phyloP scores from a whole-genome alignment of 768 basidiomycete genomes.

The Leccinum sublutescens region DNA sequence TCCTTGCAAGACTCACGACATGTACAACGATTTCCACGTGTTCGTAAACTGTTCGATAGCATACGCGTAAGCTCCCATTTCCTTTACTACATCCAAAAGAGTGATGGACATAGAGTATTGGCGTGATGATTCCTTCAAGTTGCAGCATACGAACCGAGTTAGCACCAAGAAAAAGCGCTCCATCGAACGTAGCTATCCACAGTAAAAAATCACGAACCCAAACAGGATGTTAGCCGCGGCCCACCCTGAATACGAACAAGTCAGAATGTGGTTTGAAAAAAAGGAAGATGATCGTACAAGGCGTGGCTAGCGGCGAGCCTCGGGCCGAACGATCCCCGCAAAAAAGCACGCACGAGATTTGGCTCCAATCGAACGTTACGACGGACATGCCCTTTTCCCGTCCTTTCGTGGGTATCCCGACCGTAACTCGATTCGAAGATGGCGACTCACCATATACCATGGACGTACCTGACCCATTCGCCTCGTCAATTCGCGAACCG shows the following conservation, averaged over 20 bases:
- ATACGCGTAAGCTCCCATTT: not conserved
- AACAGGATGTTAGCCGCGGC: conserved; percentile 66
- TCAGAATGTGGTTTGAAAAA: not conserved
- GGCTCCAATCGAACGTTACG: conserved; percentile 80
- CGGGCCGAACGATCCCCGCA: not conserved
- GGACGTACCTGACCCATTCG: conserved; percentile 29
- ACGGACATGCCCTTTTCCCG: conserved; percentile 56
- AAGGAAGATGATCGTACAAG: conserved; percentile 36
- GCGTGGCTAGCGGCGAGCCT: conserved; percentile 62
- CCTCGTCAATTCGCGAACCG: not conserved
- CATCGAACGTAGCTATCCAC: not conserved
- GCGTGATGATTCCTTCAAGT: conserved; percentile 31
- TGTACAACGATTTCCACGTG: conserved; percentile 54
- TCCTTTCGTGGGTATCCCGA: not conserved
- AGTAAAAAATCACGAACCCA: conserved; percentile 69
- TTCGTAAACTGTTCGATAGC: conserved; percentile 50
- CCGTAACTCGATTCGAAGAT: not conserved
- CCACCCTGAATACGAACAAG: conserved; percentile 48
- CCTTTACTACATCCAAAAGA: conserved; percentile 34
- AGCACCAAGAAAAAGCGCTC: not conserved
- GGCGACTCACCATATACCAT: conserved; percentile 42
- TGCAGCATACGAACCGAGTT: not conserved
- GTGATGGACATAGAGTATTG: conserved; percentile 48
- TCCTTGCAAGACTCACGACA: conserved; percentile 43
- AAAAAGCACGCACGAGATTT: conserved; percentile 43